Evolutionary conservation across 257 asterid genomes (phyloP), one percentile per base, ranked within the genome.

Genomic region (Galeopsis tetrahit): DNA sequence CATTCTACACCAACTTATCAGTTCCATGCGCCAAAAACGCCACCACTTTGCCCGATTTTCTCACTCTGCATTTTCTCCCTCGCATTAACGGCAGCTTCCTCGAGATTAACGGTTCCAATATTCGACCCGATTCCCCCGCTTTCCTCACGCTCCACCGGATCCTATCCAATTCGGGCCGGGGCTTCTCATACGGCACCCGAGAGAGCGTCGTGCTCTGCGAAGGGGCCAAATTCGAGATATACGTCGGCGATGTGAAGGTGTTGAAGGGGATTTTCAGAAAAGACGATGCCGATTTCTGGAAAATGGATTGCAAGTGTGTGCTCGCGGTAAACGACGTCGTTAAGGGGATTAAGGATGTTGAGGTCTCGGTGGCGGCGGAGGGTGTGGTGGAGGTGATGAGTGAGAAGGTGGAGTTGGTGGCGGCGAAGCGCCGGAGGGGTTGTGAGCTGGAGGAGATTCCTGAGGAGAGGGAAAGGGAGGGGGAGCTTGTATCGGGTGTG

Each of bases 381-480:
- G 93, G 85, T 2, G 35, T 13, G 42, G 72, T 6, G 10, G 71
- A 8, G 52, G 52, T 55, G 78, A 69, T 86, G 78, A 78, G 11
- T 2, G 79, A 76, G 83, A 85, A 68, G 73, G 87, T 89, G 79
- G 84, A 70, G 69, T 75, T 75, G 82, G 80, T 6, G 52, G 70
- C 32, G 79, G 39, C 72, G 72, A 7, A 6, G 77, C 40, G 80
- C 57, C 42, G 75, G 79, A 0, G 77, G 81, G 66, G 88, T 31
- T 73, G 78, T 13, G 75, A 55, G 58, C 63, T 90, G 86, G 96
- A 86, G 83, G 96, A 90, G 83, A 89, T 89, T 49, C 96, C 96
- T 14, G 96, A 88, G 81, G 88, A 79, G 81, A 78, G 82, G 71
- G 95, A 84, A 66, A 64, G 10, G 69, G 72, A 56, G 55, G 89